Evolutionary conservation across 768 basidiomycete species (phyloP), one percentile per base, ranked within the genome.

Genomic region (Crassisporium funariophilum): DNA sequence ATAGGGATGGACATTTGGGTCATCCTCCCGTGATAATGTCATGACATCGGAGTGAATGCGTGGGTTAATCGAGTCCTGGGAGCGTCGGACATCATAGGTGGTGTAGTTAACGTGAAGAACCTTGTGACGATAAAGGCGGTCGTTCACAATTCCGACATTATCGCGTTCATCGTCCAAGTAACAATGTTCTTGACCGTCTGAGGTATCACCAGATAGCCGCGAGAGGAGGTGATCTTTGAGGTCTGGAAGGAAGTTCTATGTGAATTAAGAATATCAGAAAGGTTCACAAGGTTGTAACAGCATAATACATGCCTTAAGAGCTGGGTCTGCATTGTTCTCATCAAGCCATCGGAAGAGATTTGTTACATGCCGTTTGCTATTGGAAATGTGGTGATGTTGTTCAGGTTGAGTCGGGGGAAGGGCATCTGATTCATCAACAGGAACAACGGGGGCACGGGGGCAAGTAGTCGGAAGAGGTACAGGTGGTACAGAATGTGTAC

Each of bases 51-150:
- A 35, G 25, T 70, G 65, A 0, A 56, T 66, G 0, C 47, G 21
- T 1, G 63, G 59, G 24, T 71, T 71, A 24, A 24, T 27, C 11
- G 41, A 36, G 15, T 54, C 49, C 50, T 76, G 73, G 3, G 52
- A 39, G 1, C 61, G 55, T 0, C 63, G 63, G 1, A 72, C 47
- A 54, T 77, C 68, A 46, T 76, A 76, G 0, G 68, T 71, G 0
- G 69, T 73, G 47, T 70, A 74, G 52, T 73, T 73, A 33, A 76
- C 34, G 0, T 61, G 62, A 0, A 75, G 10, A 0, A 55, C 45
- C 29, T 67, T 68, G 56, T 70, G 66, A 7, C 8, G 29, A 34
- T 58, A 73, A 22, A 68, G 52, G 23, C 25, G 52, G 52, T 64
- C 19, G 49, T 64, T 65, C 4, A 35, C 22, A 40, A 66, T 42